phyloP scores from a whole-genome alignment of 2,329 filamentous ascomycete genomes.

The Sordariomycetes sp. region DNA sequence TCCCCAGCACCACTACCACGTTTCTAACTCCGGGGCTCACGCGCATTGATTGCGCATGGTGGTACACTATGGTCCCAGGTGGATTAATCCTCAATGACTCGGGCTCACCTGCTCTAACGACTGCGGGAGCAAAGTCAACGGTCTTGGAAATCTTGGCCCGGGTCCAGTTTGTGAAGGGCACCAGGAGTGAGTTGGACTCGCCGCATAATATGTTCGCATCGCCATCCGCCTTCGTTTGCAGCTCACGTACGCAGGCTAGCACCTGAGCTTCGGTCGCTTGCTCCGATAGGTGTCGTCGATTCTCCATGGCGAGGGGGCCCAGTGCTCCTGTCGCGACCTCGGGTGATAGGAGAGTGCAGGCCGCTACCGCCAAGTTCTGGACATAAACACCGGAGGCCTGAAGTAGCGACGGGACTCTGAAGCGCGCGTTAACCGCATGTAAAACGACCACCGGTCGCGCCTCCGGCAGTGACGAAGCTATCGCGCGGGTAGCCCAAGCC shows the following conservation, averaged over 20 bases:
- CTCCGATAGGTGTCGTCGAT: constrained; percentile 21
- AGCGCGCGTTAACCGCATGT: constrained; percentile 16
- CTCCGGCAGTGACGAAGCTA: constrained; percentile 10
- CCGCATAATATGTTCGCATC: constrained; percentile 17
- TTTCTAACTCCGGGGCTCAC: constrained; percentile 6
- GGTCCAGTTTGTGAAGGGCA: constrained; percentile 29
- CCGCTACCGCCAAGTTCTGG: constrained; percentile 15
- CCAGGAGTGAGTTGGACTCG: constrained; percentile 17
- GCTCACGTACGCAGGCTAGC: constrained; percentile 14
- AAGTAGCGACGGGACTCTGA: constrained; percentile 11
- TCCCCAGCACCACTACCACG: constrained; percentile 13
- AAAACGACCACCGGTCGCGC: constrained; percentile 14
- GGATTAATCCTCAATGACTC: constrained; percentile 7
- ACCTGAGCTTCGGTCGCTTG: constrained; percentile 24
- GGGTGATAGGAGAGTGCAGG: constrained; percentile 12
- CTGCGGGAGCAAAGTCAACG: constrained; percentile 24
- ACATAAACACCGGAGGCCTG: constrained; percentile 11
- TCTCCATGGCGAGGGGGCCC: constrained; percentile 15
- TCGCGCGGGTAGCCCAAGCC: constrained; percentile 25
- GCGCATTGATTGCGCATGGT: constrained; percentile 7
- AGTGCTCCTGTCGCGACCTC: constrained; percentile 13
- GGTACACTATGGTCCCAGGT: constrained; percentile 10
- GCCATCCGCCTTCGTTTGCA: constrained; percentile 10
- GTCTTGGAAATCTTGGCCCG: constrained; percentile 21
- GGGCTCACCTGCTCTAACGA: constrained; percentile 8